phyloP scores from a whole-genome alignment of 768 basidiomycete genomes.

The Vishniacozyma victoriae region DNA sequence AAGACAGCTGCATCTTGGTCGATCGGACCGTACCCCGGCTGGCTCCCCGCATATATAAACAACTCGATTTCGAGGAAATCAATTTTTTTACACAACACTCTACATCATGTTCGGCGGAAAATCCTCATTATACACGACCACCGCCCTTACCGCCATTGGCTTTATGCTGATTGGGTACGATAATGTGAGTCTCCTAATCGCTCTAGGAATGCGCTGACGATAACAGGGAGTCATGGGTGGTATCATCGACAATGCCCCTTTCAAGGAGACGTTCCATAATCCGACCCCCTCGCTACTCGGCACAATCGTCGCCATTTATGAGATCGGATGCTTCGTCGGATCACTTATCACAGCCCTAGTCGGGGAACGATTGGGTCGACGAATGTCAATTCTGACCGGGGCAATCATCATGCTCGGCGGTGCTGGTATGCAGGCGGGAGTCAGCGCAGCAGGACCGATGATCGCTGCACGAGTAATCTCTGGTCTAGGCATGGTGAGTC shows the following conservation, averaged over 20 bases:
- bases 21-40: no score
- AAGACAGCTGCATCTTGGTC: no score
- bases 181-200: slow-evolving; percentile 14
- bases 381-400: slow-evolving; percentile 18
- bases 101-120: neutral
- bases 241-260: slow-evolving; percentile 23
- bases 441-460: slow-evolving; percentile 21
- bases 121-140: slow-evolving; percentile 10
- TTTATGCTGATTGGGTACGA: slow-evolving; percentile 32
- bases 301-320: slow-evolving; percentile 26
- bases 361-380: slow-evolving; percentile 16
- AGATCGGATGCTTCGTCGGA: slow-evolving; percentile 18
- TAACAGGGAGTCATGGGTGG: slow-evolving; percentile 20
- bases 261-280: slow-evolving; percentile 11
- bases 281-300: slow-evolving; percentile 9
- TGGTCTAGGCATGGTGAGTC: slow-evolving; percentile 20
- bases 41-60: no score
- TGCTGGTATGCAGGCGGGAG: slow-evolving; percentile 27
- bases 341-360: slow-evolving; percentile 14
- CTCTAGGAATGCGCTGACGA: neutral
- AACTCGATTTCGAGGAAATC: no score
- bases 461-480: slow-evolving; percentile 28
- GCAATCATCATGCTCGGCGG: slow-evolving; percentile 30
- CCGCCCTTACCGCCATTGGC: slow-evolving; percentile 20
- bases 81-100: neutral